phyloP scores from a whole-genome alignment of 2,329 filamentous ascomycete genomes.

The Cladobotryum mycophilum region DNA sequence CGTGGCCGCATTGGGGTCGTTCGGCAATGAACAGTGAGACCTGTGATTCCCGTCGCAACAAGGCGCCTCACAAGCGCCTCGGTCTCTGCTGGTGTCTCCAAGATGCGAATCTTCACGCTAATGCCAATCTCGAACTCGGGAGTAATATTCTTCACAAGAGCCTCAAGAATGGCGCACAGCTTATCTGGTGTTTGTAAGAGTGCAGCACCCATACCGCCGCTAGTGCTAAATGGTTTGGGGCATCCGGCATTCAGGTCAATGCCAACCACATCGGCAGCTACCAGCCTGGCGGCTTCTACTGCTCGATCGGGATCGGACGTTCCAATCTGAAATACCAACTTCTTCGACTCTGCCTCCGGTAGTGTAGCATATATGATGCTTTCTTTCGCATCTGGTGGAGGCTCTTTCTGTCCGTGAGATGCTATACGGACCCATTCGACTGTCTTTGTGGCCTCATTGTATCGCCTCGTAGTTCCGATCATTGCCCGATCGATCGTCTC shows the following conservation, averaged over 20 bases:
- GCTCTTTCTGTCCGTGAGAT: constrained; percentile 60
- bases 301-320: constrained; percentile 77
- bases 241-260: constrained; percentile 99
- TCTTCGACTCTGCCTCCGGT: constrained; percentile 65
- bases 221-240: constrained; percentile 92
- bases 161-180: constrained; percentile 74
- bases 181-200: constrained; percentile 79
- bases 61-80: constrained; percentile 70
- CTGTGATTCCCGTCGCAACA: constrained; percentile 82
- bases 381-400: constrained; percentile 46
- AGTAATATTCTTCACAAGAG: constrained; percentile 72
- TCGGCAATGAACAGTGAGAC: constrained; percentile 88
- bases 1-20: constrained; percentile 93
- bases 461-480: constrained; percentile 74
- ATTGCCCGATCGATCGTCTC: constrained; percentile 91
- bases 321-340: constrained; percentile 86
- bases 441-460: constrained; percentile 70
- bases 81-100: constrained; percentile 71
- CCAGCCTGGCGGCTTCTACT: constrained; percentile 74
- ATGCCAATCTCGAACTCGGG: constrained; percentile 82
- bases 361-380: constrained; percentile 81
- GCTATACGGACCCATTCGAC: constrained; percentile 78
- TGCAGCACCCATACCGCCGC: constrained; percentile 91
- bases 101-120: constrained; percentile 90
- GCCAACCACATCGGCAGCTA: constrained; percentile 81